Percentiles rank a stretch among this genome's conserved stretches.
These are phyloP conservation scores for Colletotrichum magnum DNA, from an alignment of 2,329 filamentous ascomycete species.

Conservation along the genomic window DNA sequence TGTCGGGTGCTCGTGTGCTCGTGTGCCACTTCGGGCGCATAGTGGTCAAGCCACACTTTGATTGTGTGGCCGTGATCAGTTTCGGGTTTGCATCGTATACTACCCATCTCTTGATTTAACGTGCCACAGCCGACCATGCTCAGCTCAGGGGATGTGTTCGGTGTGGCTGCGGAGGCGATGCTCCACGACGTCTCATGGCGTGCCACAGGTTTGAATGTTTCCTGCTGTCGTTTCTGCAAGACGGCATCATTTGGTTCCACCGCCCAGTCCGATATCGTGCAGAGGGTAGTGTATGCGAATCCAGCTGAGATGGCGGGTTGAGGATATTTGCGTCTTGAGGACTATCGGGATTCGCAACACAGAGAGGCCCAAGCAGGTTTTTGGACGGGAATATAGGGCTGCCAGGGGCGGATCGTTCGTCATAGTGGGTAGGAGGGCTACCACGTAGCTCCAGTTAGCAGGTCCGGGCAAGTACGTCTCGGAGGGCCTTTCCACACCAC, in stretches of 20 bases:
- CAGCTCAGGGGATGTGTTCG: neutral
- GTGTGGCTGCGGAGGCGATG: conserved; percentile 8
- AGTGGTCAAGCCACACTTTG: conserved; percentile 27
- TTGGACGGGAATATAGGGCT: conserved; percentile 18
- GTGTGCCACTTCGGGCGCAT: conserved; percentile 30
- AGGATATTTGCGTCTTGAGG: neutral
- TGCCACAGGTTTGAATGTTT: neutral
- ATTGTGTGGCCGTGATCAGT: neutral
- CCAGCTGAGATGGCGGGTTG: conserved; percentile 1
- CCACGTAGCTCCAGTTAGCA: conserved; percentile 28
- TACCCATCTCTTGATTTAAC: too few species aligned
- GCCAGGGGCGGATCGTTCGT: conserved; percentile 18
- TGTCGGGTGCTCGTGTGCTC: conserved; percentile 21
- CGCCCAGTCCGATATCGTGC: too few species aligned
- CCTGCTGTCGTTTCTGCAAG: conserved; percentile 15
- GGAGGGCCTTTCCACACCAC: neutral
- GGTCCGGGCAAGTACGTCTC: neutral
- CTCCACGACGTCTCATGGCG: neutral
- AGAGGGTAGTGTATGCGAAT: neutral
- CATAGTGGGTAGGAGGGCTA: conserved; percentile 30
- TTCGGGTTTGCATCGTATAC: conserved; percentile 18
- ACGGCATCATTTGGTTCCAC: conserved; percentile 33
- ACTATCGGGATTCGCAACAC: neutral
- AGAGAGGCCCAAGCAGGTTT: conserved; percentile 27
- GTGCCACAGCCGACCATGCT: neutral